phyloP scores from a whole-genome alignment of 2,329 filamentous ascomycete species.

The Hypoxylon sp. region DNA sequence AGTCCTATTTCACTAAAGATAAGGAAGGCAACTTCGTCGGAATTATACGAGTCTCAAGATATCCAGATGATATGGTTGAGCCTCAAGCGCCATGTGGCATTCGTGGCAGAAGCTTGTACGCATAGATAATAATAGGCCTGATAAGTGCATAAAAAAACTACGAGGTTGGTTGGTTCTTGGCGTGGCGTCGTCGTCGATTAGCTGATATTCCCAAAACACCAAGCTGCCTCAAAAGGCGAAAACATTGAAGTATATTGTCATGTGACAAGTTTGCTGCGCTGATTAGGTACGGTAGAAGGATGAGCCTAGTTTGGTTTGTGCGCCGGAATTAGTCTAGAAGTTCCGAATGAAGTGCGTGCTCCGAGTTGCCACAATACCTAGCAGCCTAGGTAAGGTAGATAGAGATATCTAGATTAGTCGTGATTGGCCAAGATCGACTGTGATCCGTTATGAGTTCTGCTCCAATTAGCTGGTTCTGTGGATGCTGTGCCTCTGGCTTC shows the following conservation, averaged over 20 bases:
- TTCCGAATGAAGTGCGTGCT: slow-evolving; percentile 5
- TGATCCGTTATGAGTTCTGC: slow-evolving; percentile 28
- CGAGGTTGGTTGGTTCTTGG: slow-evolving; percentile 6
- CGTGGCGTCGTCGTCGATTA: slow-evolving; percentile 10
- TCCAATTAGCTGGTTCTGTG: slow-evolving; percentile 23
- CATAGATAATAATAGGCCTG: slow-evolving; percentile 6
- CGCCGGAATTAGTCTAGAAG: slow-evolving; percentile 48
- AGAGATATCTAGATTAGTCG: slow-evolving; percentile 29
- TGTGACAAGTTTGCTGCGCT: slow-evolving; percentile 20
- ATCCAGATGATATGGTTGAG: slow-evolving; percentile 18
- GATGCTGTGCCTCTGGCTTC: slow-evolving; percentile 19
- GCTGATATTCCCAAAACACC: background rate
- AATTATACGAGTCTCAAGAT: slow-evolving; percentile 12
- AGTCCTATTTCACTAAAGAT: slow-evolving; percentile 50
- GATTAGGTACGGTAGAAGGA: background rate
- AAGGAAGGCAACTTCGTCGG: background rate
- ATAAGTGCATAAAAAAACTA: background rate
- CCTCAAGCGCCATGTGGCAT: slow-evolving; percentile 7
- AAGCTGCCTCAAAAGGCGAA: slow-evolving; percentile 2
- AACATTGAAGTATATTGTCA: slow-evolving; percentile 7
- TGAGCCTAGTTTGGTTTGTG: slow-evolving; percentile 23
- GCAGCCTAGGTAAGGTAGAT: background rate
- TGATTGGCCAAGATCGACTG: slow-evolving; percentile 38
- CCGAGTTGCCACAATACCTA: slow-evolving; percentile 14
- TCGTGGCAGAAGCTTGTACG: background rate